Conservation (phyloP, 163 green algal genomes). For the Volvox carteri region DNA sequence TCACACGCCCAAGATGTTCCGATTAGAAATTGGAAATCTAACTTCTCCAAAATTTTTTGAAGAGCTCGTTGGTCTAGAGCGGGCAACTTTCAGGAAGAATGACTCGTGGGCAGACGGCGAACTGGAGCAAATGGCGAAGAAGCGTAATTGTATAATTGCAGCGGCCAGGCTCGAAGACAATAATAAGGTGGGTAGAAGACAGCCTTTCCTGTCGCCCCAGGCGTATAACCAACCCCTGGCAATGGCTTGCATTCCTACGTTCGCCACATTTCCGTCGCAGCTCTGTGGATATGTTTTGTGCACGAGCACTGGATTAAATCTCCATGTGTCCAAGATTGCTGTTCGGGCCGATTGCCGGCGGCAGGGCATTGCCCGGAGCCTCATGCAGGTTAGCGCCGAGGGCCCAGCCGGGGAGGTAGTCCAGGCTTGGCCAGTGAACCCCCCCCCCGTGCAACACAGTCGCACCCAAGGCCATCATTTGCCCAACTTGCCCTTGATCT, state of each 20-base stretch:
- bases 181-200: neutral
- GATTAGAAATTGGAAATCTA: constrained; percentile 6
- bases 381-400: constrained; percentile 37
- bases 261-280: neutral
- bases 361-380: neutral
- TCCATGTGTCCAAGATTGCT: constrained; percentile 53
- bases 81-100: constrained; percentile 11
- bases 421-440: too few relatives aligned
- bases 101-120: constrained; percentile 46
- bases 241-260: too few relatives aligned
- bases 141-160: neutral
- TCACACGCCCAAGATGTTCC: too few relatives aligned
- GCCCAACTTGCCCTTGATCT: too few relatives aligned
- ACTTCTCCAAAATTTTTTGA: constrained; percentile 21
- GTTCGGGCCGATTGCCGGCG: constrained; percentile 39
- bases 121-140: constrained; percentile 16
- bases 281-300: constrained; percentile 48
- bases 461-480: too few relatives aligned
- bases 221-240: too few relatives aligned
- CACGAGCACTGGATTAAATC: constrained; percentile 46
- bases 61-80: constrained; percentile 13
- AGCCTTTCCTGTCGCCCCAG: too few relatives aligned
- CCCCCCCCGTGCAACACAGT: too few relatives aligned
- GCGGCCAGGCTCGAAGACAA: neutral
- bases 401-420: too few relatives aligned